These are phyloP conservation scores for Tolypocladium nubicola DNA, from an alignment of 2,329 filamentous ascomycete genomes.

Conservation along the genomic window DNA sequence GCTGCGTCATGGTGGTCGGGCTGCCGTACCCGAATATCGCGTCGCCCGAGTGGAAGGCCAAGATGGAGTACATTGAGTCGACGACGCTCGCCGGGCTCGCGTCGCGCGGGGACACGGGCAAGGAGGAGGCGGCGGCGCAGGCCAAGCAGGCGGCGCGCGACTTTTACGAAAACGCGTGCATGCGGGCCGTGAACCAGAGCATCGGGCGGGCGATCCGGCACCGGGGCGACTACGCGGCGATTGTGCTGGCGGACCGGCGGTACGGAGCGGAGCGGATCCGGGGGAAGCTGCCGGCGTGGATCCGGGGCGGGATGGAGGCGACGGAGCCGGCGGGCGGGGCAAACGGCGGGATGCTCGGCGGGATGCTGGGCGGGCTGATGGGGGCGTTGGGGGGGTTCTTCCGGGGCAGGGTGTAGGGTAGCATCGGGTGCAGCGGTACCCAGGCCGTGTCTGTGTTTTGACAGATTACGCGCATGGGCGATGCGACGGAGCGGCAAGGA, in stretches of 20 bases:
- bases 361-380: conserved; percentile 40
- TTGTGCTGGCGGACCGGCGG: conserved; percentile 72
- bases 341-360: conserved; percentile 31
- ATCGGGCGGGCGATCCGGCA: conserved; percentile 90
- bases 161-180: conserved; percentile 90
- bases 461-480: no score
- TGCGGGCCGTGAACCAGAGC: conserved; percentile 95
- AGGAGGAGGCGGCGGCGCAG: conserved; percentile 13
- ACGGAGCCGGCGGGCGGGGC: conserved; percentile 22
- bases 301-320: conserved; percentile 53
- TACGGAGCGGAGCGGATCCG: conserved; percentile 67
- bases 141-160: conserved; percentile 56
- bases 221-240: conserved; percentile 77
- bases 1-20: conserved; percentile 84
- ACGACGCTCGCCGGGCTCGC: conserved; percentile 31
- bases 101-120: conserved; percentile 1
- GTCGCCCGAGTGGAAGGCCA: conserved; percentile 86
- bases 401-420: conserved; percentile 23
- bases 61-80: conserved; percentile 74
- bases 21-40: conserved; percentile 87
- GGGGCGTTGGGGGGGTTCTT: conserved; percentile 48
- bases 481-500: neutral
- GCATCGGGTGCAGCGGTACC: no score
- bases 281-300: conserved; percentile 81
- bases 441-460: no score